These are phyloP conservation scores for Solanum peruvianum DNA, from an alignment of 257 asterid species.

Conservation along the genomic window DNA sequence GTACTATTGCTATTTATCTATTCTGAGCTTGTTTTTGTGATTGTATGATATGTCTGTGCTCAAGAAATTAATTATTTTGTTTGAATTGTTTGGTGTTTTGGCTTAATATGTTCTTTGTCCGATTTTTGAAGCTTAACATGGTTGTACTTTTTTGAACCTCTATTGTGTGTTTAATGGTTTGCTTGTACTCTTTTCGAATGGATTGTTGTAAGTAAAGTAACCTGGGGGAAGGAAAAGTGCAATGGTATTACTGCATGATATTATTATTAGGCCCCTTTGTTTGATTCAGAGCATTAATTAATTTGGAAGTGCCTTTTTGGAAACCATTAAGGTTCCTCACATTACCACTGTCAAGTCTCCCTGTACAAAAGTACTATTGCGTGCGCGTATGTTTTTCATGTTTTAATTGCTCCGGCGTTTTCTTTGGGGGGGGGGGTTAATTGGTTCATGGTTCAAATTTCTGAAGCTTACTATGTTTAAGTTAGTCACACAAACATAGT, in stretches of 20 bases:
- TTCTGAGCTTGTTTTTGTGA: background rate
- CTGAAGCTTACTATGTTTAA: background rate
- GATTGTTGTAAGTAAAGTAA: background rate
- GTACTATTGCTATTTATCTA: constrained; percentile 4
- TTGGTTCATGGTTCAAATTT: background rate
- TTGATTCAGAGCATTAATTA: background rate
- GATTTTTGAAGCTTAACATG: background rate
- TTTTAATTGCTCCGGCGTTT: background rate
- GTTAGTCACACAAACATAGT: background rate
- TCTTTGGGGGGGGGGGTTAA: background rate
- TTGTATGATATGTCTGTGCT: background rate
- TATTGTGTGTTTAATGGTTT: background rate
- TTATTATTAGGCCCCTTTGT: background rate
- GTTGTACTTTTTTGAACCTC: background rate
- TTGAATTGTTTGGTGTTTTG: background rate
- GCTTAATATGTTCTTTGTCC: background rate
- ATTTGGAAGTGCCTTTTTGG: background rate
- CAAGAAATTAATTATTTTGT: background rate
- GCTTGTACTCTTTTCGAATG: background rate
- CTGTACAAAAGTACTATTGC: background rate
- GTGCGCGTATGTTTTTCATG: background rate
- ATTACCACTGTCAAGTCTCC: background rate
- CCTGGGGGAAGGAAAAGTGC: too few species aligned
- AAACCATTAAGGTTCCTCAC: background rate
- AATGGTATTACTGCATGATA: background rate